Evolutionary conservation across 805 yeast species (phyloP), one percentile per base, ranked within the genome.

Genomic region (Candida peoriensis): DNA sequence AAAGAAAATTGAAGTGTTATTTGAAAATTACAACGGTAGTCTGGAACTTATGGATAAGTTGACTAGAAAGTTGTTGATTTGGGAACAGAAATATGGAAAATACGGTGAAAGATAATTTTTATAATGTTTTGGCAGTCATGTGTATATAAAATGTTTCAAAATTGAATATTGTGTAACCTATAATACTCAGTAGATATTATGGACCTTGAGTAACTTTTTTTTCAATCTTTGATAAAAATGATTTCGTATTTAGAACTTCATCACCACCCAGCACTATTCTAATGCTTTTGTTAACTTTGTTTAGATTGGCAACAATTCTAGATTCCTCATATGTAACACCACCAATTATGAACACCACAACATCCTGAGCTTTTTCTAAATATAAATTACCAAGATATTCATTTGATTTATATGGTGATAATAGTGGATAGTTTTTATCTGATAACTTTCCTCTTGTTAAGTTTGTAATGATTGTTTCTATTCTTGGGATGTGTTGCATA

Each of bases 311-410:
- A 5, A 89, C 76, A 17, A 88, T 60, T 42, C 96, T 72, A 0
- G 95, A 85, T 56, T 93, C 99, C 57, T 90, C 97, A 54, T 76
- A 87, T 1, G 97, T 90, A 2, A 74, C 81, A 12, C 98, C 98
- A 6, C 97, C 97, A 33, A 86, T 76, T 34, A 83, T 60, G 52
- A 78, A 84, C 1, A 84, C 63, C 4, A 84, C 69, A n/a, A 84
- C 63, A 47, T 83, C 89, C 48, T 80, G 84, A 1, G 73, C 67
- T 19, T 66, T 63, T 20, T 63, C 63, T 23, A 30, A 13, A 35
- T 48, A 35, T 17, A 51, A n/a, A 24, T 47, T 39, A n/a, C 28
- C 34, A 14, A 34, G 34, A 25, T 48, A 48, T n/a, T 44, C 35
- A 6, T 36, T 30, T n/a, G 34, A 32, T 14, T 40, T 34, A 18